These are phyloP conservation scores for Nicotiana otophora DNA, from an alignment of 257 asterid species.

Conservation along the genomic window DNA sequence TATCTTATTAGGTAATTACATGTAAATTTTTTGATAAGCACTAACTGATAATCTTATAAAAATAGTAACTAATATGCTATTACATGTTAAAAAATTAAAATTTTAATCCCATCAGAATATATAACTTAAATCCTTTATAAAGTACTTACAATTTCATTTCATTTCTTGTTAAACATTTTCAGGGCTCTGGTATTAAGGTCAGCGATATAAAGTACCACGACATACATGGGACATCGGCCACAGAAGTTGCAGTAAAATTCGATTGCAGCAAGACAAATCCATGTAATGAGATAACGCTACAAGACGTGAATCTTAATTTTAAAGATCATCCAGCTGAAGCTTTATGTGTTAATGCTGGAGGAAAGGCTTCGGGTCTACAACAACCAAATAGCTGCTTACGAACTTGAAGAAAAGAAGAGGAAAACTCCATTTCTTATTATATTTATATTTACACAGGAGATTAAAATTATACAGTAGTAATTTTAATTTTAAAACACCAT, in stretches of 20 bases:
- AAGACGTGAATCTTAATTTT: conserved; percentile 36
- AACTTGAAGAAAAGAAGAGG: neutral
- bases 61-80: too few relatives aligned
- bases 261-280: conserved; percentile 56
- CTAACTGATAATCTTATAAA: too few relatives aligned
- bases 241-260: conserved; percentile 51
- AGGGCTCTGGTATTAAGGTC: conserved; percentile 56
- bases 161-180: neutral
- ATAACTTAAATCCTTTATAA: neutral
- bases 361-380: conserved; percentile 31
- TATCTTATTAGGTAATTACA: too few relatives aligned
- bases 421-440: neutral
- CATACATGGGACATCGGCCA: conserved; percentile 57
- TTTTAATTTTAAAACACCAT: neutral
- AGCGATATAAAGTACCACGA: conserved; percentile 44
- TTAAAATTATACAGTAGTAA: neutral
- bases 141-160: neutral
- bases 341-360: conserved; percentile 44
- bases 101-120: too few relatives aligned
- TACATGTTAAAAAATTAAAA: neutral
- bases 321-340: conserved; percentile 26
- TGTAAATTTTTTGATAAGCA: too few relatives aligned
- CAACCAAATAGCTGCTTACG: conserved; percentile 47
- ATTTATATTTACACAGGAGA: neutral
- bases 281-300: conserved; percentile 35